Conservation (phyloP, 2,329 filamentous ascomycete genomes). For the Hortaea werneckii region DNA sequence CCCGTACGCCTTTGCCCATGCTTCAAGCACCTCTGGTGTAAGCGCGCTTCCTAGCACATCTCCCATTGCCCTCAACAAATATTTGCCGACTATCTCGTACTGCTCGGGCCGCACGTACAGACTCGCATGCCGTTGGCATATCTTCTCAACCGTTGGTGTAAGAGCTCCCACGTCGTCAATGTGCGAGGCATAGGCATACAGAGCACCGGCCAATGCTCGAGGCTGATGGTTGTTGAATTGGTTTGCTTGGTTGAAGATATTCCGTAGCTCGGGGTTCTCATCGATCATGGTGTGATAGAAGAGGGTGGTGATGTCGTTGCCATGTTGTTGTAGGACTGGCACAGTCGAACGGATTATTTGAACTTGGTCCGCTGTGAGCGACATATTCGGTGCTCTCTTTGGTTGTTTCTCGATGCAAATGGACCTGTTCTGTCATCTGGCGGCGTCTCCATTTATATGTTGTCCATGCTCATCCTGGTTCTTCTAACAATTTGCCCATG, state of each 20-base stretch:
- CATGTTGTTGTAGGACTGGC: constrained; percentile 57
- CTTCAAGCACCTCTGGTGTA: constrained; percentile 53
- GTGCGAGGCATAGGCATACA: constrained; percentile 62
- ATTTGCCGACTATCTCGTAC: constrained; percentile 60
- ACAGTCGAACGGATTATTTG: constrained; percentile 60
- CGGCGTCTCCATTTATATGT: not conserved
- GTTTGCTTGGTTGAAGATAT: constrained; percentile 62
- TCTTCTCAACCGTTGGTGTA: constrained; percentile 50
- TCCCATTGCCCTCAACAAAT: constrained; percentile 57
- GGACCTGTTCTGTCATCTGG: too few relatives aligned
- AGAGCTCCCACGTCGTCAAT: constrained; percentile 58
- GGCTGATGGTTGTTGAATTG: constrained; percentile 60
- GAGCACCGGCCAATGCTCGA: constrained; percentile 56
- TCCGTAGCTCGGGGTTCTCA: constrained; percentile 55
- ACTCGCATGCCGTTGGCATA: constrained; percentile 67
- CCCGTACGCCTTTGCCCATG: constrained; percentile 64
- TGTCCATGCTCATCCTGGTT: not conserved
- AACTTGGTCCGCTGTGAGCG: constrained; percentile 52
- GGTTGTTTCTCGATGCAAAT: too few relatives aligned
- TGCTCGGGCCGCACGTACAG: constrained; percentile 59
- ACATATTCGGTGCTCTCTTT: too few relatives aligned
- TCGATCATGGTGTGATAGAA: constrained; percentile 63
- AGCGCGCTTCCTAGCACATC: constrained; percentile 57
- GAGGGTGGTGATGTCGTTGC: constrained; percentile 55
- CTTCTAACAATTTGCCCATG: too few relatives aligned